Percentiles rank a stretch among this genome's conserved stretches.
phyloP scores from a whole-genome alignment of 2,329 filamentous ascomycete genomes.

The Ascochyta rabiei region DNA sequence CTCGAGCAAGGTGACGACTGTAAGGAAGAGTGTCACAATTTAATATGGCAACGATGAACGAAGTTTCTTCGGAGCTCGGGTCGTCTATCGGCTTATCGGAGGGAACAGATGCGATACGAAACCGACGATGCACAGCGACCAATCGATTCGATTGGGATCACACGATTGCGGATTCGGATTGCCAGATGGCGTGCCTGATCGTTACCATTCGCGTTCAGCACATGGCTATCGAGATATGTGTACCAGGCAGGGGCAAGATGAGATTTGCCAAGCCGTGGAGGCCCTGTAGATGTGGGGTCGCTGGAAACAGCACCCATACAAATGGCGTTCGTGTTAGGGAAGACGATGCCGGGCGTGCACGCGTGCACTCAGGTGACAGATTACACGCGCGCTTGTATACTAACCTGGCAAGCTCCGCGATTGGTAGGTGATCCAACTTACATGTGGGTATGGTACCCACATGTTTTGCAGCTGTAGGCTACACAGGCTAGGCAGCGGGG shows the following conservation, averaged over 20 bases:
- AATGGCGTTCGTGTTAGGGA: background rate
- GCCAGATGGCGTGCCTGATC: background rate
- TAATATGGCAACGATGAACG: background rate
- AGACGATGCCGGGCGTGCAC: background rate
- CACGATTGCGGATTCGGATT: background rate
- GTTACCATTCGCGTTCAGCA: background rate
- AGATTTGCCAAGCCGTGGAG: background rate
- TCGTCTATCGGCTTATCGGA: background rate
- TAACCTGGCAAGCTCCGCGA: slow-evolving; percentile 2
- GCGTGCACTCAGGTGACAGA: background rate
- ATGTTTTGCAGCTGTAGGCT: background rate
- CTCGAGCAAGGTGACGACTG: background rate
- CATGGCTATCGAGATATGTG: background rate
- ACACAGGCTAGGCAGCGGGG: background rate
- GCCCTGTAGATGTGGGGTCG: background rate
- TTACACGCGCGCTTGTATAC: background rate
- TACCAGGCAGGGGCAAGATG: background rate
- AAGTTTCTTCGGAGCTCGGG: background rate
- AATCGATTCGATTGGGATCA: background rate
- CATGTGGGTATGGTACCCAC: background rate
- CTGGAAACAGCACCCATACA: background rate
- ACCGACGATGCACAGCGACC: background rate
- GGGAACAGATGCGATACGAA: background rate
- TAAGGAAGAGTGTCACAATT: background rate
- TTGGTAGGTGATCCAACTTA: background rate